Evolutionary conservation across 441 rosid species (phyloP), one percentile per base, ranked within the genome.

Genomic region (Manihot esculenta): DNA sequence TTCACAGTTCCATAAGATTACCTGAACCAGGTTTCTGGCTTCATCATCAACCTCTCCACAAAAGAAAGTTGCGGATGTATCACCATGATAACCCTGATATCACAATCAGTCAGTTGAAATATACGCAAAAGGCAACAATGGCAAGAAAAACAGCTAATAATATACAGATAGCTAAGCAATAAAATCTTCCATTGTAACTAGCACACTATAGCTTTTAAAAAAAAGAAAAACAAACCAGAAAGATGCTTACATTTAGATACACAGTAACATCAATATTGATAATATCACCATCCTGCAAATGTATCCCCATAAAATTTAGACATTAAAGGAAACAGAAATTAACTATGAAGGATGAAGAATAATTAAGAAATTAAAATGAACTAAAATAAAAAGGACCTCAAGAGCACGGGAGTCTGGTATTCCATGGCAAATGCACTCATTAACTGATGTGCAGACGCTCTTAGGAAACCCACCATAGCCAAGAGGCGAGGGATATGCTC

Each of bases 401-500:
- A 94, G 94, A 56, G 90, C 84, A 64, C 86, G 73, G 62, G 97
- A 90, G 77, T 94, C 99, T 4, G 99, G 99, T 63, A 94, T 94
- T 41, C 97, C 99, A 77, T 94, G 97, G 83, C 98, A 94, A 78
- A 94, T 94, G 64, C 98, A 94, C 79, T 94, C 97, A 70, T 91
- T 94, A 68, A 94, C 93, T 27, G 99, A 94, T 15, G 99, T 94
- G 76, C 99, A 94, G 13, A 92, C 99, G 84, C 99, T 91, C 84
- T 91, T 94, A 3, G 99, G 99, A 75, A 94, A 91, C 61, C 97
- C 95, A 56, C 96, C 97, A 79, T 94, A 94, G 23, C 99, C 97
- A 77, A 94, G 96, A 62, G 99, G 99, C 3, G 99, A 94, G n/a
- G 97, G 99, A 83, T 94, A 94, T 2, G 99, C 99, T 73, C 97